Conservation (phyloP, 2,329 filamentous ascomycete species). For the Periconia digitata region DNA sequence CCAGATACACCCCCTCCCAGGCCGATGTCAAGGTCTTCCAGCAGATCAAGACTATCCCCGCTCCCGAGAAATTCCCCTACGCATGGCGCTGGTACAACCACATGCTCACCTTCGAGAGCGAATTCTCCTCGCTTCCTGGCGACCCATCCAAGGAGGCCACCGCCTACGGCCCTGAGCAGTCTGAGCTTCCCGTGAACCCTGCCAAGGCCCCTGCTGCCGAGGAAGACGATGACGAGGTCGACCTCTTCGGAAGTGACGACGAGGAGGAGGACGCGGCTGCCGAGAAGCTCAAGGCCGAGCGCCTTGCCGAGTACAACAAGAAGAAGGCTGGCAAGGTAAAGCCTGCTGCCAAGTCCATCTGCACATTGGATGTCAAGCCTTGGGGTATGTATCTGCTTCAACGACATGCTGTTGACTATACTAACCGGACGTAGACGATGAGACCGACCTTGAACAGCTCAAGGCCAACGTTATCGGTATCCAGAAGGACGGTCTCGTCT, state of each 20-base stretch:
- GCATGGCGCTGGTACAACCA: constrained; percentile 99
- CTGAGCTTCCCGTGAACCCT: constrained; percentile 78
- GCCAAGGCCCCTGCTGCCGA: constrained; percentile 74
- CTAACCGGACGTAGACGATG: constrained; percentile 65
- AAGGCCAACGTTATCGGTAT: constrained; percentile 80
- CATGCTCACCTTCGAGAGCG: constrained; percentile 87
- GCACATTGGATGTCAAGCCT: constrained; percentile 96
- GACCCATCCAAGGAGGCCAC: constrained; percentile 88
- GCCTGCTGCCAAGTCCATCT: constrained; percentile 91
- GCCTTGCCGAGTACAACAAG: constrained; percentile 89
- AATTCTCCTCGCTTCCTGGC: constrained; percentile 88
- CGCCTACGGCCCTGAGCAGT: constrained; percentile 83
- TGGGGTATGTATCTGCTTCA: constrained; percentile 79
- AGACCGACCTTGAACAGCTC: constrained; percentile 85
- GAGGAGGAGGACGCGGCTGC: constrained; percentile 73
- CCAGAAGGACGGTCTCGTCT: constrained; percentile 90
- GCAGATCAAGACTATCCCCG: constrained; percentile 74
- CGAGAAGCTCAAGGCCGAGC: constrained; percentile 79
- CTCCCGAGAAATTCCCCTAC: constrained; percentile 85
- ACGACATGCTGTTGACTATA: neutral
- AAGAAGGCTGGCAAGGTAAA: constrained; percentile 96
- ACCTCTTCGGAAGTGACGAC: constrained; percentile 90
- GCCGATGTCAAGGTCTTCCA: constrained; percentile 97
- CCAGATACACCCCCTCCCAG: constrained; percentile 73
- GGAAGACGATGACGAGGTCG: constrained; percentile 71